phyloP scores from a whole-genome alignment of 2,329 filamentous ascomycete species.

The Cytospora mali region DNA sequence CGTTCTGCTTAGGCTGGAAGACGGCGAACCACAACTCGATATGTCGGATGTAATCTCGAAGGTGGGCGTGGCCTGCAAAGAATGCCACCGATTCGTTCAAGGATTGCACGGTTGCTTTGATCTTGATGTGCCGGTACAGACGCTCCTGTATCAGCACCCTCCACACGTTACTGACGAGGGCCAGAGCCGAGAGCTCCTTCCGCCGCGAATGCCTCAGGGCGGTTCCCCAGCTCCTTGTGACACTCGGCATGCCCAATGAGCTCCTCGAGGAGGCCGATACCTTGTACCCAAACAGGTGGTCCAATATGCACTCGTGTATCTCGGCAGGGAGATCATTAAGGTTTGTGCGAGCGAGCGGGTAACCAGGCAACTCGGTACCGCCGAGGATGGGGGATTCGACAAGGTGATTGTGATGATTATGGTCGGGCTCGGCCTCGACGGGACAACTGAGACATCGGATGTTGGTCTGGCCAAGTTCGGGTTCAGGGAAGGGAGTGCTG shows the following conservation, averaged over 20 bases:
- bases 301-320: constrained; percentile 72
- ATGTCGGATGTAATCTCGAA: constrained; percentile 68
- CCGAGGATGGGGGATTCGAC: constrained; percentile 30
- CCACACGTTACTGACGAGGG: constrained; percentile 66
- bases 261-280: constrained; percentile 62
- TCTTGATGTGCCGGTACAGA: constrained; percentile 74
- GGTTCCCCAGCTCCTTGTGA: constrained; percentile 64
- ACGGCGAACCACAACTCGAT: constrained; percentile 80
- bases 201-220: constrained; percentile 67
- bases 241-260: constrained; percentile 54
- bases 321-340: constrained; percentile 64
- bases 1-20: constrained; percentile 60
- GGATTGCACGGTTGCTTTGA: constrained; percentile 70
- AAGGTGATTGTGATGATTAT: constrained; percentile 28
- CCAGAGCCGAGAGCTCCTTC: constrained; percentile 67
- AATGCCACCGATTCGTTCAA: constrained; percentile 62
- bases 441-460: constrained; percentile 46
- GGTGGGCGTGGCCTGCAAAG: constrained; percentile 60
- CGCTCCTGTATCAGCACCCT: constrained; percentile 69
- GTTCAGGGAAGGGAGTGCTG: constrained; percentile 62
- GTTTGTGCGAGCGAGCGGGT: constrained; percentile 36
- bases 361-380: constrained; percentile 5
- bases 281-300: constrained; percentile 70
- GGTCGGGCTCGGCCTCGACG: constrained; percentile 37
- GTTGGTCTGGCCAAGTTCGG: constrained; percentile 51